A percentile compares a stretch with the other conserved stretches of the same genome.
Evolutionary conservation across 2,329 filamentous ascomycete genomes (phyloP).

Genomic region (Fonsecaea pedrosoi): DNA sequence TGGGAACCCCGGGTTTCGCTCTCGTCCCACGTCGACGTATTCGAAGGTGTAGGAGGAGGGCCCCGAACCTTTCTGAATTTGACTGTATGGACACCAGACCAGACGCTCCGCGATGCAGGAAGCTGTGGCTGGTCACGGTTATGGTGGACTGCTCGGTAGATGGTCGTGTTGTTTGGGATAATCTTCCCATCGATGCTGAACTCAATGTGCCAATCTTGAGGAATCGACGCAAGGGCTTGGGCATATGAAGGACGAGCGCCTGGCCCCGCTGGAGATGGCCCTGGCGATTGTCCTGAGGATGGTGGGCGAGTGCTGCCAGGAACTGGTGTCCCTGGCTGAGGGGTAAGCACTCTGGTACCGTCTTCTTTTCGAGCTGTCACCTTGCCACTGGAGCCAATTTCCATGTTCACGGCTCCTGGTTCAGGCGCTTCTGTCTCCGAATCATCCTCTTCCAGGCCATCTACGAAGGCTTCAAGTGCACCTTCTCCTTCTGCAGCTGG

Average conservation of each 20-base stretch:
- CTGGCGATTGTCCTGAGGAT: conserved; percentile 48
- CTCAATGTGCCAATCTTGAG: conserved; percentile 97
- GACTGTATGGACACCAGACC: conserved; percentile 88
- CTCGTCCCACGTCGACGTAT: conserved; percentile 50
- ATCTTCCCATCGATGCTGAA: conserved; percentile 86
- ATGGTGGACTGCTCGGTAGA: conserved; percentile 91
- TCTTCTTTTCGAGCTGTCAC: conserved; percentile 92
- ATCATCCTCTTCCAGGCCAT: conserved; percentile 85
- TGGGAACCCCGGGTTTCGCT: conserved; percentile 54
- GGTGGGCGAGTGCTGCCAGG: conserved; percentile 36
- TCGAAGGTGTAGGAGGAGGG: conserved; percentile 76
- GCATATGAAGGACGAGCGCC: conserved; percentile 73
- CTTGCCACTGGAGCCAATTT: conserved; percentile 83
- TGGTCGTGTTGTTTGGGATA: conserved; percentile 89
- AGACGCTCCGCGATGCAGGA: conserved; percentile 75
- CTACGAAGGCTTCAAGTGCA: conserved; percentile 85
- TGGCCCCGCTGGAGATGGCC: conserved; percentile 49
- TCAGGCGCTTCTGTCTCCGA: conserved; percentile 76
- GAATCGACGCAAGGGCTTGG: conserved; percentile 77
- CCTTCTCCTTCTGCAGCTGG: conserved; percentile 59
- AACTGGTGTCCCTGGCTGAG: conserved; percentile 61
- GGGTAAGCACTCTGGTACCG: conserved; percentile 83
- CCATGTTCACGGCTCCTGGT: conserved; percentile 87
- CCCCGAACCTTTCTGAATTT: conserved; percentile 88
- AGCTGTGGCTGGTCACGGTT: conserved; percentile 69